Conservation (phyloP, 352 stramenopile genomes). For the Phytophthora constricta region DNA sequence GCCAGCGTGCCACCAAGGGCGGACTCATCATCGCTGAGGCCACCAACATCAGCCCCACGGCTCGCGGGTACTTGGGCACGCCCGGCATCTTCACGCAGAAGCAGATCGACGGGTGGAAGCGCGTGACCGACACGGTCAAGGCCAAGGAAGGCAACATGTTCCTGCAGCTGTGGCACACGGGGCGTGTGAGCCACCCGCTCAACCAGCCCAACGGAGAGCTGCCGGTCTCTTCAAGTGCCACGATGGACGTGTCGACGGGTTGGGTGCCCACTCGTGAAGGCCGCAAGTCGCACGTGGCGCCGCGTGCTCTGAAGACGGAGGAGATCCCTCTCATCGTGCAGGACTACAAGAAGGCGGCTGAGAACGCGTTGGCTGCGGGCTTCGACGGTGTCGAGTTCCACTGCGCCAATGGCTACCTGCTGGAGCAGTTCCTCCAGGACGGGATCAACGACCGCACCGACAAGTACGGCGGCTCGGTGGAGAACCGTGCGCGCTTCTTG, state of each 20-base stretch:
- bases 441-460: conserved; percentile 80
- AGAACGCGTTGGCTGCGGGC: conserved; percentile 71
- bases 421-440: conserved; percentile 89
- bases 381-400: conserved; percentile 79
- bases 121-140: conserved; percentile 70
- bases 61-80: conserved; percentile 38
- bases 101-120: conserved; percentile 60
- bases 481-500: conserved; percentile 42
- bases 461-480: conserved; percentile 73
- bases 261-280: conserved; percentile 40
- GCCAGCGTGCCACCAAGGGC: conserved; percentile 41
- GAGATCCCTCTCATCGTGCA: conserved; percentile 76
- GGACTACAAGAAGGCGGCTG: conserved; percentile 71
- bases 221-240: conserved; percentile 56
- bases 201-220: conserved; percentile 50
- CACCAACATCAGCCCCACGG: conserved; percentile 47
- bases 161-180: conserved; percentile 44
- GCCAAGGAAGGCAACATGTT: conserved; percentile 41
- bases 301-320: conserved; percentile 65
- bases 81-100: conserved; percentile 58
- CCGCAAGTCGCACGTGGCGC: conserved; percentile 48
- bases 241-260: conserved; percentile 28
- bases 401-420: conserved; percentile 89
- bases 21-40: conserved; percentile 66
- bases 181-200: conserved; percentile 37